phyloP scores from a whole-genome alignment of 192 early-diverging fungal genomes.

The Entomortierella parvispora region DNA sequence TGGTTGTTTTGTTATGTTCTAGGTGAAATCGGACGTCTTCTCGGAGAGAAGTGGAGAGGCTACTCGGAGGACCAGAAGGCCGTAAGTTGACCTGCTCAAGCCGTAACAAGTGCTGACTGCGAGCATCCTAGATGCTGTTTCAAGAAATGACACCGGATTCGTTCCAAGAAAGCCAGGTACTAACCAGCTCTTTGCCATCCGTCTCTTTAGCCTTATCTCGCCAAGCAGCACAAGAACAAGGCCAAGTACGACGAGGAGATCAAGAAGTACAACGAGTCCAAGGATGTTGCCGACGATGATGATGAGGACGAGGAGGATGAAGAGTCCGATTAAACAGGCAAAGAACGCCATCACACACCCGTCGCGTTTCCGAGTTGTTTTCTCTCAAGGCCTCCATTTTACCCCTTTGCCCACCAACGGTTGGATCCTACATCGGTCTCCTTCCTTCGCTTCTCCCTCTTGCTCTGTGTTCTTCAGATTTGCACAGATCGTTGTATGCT shows the following conservation, averaged over 20 bases:
- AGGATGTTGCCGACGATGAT: constrained; percentile 41
- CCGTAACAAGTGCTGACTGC: neutral
- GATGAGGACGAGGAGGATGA: constrained; percentile 46
- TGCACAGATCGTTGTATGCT: no score
- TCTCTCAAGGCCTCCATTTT: neutral
- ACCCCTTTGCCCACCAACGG: neutral
- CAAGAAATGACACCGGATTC: neutral
- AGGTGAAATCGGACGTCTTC: constrained; percentile 72
- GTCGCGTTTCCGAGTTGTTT: neutral
- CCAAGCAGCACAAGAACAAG: constrained; percentile 54
- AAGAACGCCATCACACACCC: no score
- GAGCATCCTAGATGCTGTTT: neutral
- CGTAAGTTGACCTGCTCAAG: constrained; percentile 28
- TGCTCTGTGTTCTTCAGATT: no score
- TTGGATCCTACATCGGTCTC: neutral
- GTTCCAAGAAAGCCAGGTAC: neutral
- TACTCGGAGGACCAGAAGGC: constrained; percentile 49
- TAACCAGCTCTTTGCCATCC: neutral
- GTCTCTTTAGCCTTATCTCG: constrained; percentile 35
- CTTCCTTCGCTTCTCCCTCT: neutral
- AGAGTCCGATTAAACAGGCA: constrained; percentile 40
- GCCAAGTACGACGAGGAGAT: constrained; percentile 59
- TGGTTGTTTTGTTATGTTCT: neutral
- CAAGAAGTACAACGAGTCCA: constrained; percentile 65
- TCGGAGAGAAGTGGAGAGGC: constrained; percentile 73